phyloP scores from a whole-genome alignment of 768 basidiomycete genomes.

The Tricholoma flavovirens region DNA sequence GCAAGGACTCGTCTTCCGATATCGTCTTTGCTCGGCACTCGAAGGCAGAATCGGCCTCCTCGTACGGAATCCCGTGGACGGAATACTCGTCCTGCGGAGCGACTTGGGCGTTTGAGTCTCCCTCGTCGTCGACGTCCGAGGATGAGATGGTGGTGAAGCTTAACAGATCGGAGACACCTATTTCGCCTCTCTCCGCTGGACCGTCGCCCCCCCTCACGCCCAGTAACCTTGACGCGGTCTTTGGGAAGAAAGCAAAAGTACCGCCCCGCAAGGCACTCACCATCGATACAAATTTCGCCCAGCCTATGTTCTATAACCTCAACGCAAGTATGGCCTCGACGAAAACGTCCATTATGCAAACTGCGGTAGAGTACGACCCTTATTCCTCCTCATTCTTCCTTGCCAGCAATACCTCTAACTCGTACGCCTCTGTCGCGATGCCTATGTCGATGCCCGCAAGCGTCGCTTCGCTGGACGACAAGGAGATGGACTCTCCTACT shows the following conservation, averaged over 20 bases:
- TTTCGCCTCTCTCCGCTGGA: constrained; percentile 32
- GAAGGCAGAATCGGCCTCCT: constrained; percentile 26
- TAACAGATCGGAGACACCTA: constrained; percentile 43
- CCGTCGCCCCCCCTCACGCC: constrained; percentile 58
- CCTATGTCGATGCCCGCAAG: constrained; percentile 18
- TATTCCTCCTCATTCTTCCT: constrained; percentile 56
- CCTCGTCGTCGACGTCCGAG: constrained; percentile 40
- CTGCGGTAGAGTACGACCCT: constrained; percentile 62
- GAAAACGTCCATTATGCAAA: constrained; percentile 65
- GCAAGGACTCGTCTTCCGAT: constrained; percentile 49
- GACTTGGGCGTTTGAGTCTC: constrained; percentile 51
- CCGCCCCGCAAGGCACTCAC: constrained; percentile 42
- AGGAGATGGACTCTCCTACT: constrained; percentile 49
- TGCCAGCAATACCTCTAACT: constrained; percentile 36
- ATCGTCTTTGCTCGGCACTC: constrained; percentile 39
- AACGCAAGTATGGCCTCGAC: constrained; percentile 41
- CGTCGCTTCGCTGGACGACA: constrained; percentile 34
- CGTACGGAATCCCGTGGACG: constrained; percentile 37
- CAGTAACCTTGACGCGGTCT: constrained; percentile 40
- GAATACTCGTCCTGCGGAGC: constrained; percentile 42
- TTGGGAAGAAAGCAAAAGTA: constrained; percentile 30
- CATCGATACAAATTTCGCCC: constrained; percentile 51
- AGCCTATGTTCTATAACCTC: constrained; percentile 42
- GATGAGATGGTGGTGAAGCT: constrained; percentile 30
- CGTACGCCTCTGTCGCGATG: constrained; percentile 30